Base-by-base conservation (phyloP, 164 flowering plant species). In the Cinnamomum micranthum region DNA sequence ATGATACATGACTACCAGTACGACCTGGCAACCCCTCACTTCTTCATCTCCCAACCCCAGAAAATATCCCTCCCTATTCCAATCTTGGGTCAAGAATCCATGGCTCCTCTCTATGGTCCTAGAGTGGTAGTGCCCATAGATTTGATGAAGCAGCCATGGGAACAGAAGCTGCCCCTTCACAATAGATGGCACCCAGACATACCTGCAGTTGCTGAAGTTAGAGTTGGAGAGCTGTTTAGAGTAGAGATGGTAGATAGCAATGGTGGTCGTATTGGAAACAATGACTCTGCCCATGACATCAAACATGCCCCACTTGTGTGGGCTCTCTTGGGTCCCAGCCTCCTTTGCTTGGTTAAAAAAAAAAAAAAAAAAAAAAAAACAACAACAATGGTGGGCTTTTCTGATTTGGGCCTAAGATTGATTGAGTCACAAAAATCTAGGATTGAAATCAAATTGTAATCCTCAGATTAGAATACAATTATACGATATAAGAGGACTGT, bases 101-200 rank as follows among this genome's bases (percentile, higher is more conserved):
- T 94, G 98, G 92, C 93, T 82, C 93, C 94, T 76, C 60, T n/a
- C 17, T 73, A 78, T 70, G 90, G 93, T 27, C 93, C 92, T 76
- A 88, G 80, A 83, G 59, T 85, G 31, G 85, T 91, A 7, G 85
- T 87, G 27, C 85, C 90, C 14, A 77, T 94, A 65, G 94, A 94
- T 81, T 79, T 87, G 75, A 89, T 82, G 79, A 89, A 85, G 86
- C 88, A 84, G 83, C 94, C 97, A 80, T 86, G 89, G 92, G 91
- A 91, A 71, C 95, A 94, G 71, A 81, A 80, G 65, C 73, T 80
- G 52, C 92, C 96, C 7, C 92, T 90, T 24, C 97, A 94, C 79
- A 90, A 86, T 84, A 80, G 89, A 68, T 90, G 94, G 94, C 94
- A 90, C 78, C 94, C 91, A 4, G 82, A 80, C 66, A 87, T 89